Base-by-base conservation (phyloP, 169 alveolate species). In the Plasmodium fragile region DNA sequence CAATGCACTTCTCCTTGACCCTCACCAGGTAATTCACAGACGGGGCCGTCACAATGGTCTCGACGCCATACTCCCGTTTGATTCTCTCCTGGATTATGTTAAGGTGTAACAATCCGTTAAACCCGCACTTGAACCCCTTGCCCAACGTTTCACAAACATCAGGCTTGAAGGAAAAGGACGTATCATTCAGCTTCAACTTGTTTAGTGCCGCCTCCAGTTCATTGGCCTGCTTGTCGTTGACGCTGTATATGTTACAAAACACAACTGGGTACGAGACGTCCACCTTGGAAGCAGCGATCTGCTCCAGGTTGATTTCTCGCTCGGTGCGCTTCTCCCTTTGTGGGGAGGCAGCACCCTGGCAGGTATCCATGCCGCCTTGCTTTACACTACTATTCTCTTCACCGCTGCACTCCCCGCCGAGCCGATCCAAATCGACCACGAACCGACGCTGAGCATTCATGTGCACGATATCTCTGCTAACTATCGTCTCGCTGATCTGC, bases 81-180 rank as follows among this genome's bases (percentile, higher is more conserved):
- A 98, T 92, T 93, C 99, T 95, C 90, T 98, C 98, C 92, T 97
- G 97, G 43, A 98, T 97, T 30, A 98, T 98, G 94, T 98, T 99
- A 97, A 98, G 83, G 95, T 98, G 99, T 53, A 98, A 93, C 89
- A 98, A 81, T 18, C 99, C 99, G 65, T 98, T 95, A 83, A 98
- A 98, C 4, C 99, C 99, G 87, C 99, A 98, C 77, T 98, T 95
- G 95, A 98, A 98, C 22, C 99, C 99, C 73, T 95, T 96, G 30
- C 99, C 99, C 69, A 98, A 96, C 0, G 98, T 98, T 55, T 97
- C 97, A 82, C 98, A 95, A 36, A 96, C 96, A 52, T 98, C 98
- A 32, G 96, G 96, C 52, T 97, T 95, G 43, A 96, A 96, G n/a
- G 94, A 95, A 11, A 98, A 96, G 34, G 99, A 94, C 4, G 98